Conservation (phyloP, 768 basidiomycete species). For the Russula earlei region DNA sequence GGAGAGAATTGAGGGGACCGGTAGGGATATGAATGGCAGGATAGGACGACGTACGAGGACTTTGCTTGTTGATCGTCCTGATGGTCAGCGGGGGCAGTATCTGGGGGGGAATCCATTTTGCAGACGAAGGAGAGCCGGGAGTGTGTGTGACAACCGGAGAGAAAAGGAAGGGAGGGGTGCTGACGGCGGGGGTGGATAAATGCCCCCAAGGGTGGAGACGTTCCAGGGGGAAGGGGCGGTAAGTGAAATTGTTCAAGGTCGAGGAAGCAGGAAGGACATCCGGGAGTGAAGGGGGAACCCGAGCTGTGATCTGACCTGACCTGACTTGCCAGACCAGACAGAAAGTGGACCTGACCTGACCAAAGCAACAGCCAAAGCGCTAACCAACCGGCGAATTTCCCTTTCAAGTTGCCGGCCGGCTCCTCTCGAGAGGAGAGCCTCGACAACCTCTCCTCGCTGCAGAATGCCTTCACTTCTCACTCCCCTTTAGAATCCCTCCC, state of each 20-base stretch:
- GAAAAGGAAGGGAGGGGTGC: not conserved
- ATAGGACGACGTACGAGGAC: slow-evolving; percentile 9
- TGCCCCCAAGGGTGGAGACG: no score
- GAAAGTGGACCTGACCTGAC: not conserved
- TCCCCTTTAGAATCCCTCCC: no score
- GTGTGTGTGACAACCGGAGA: not conserved
- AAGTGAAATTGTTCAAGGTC: not conserved
- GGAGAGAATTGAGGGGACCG: not conserved
- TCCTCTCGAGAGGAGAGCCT: not conserved
- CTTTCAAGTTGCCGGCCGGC: slow-evolving; percentile 19
- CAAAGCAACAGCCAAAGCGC: not conserved
- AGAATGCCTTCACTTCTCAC: not conserved
- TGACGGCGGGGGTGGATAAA: not conserved
- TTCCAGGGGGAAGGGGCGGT: not conserved
- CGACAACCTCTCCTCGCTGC: no score
- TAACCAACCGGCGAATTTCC: slow-evolving; percentile 17
- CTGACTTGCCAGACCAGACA: no score
- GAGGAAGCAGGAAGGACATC: not conserved
- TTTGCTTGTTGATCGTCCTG: slow-evolving; percentile 17
- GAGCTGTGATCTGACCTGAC: not conserved
- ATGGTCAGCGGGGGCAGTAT: not conserved
- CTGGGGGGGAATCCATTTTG: slow-evolving; percentile 12
- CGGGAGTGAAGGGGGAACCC: not conserved
- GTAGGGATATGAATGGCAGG: not conserved
- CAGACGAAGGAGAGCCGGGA: not conserved